Percentiles rank a stretch among this genome's conserved stretches.
Evolutionary conservation across 306 rosid genomes (phyloP).

Genomic region (Fagus sylvatica): DNA sequence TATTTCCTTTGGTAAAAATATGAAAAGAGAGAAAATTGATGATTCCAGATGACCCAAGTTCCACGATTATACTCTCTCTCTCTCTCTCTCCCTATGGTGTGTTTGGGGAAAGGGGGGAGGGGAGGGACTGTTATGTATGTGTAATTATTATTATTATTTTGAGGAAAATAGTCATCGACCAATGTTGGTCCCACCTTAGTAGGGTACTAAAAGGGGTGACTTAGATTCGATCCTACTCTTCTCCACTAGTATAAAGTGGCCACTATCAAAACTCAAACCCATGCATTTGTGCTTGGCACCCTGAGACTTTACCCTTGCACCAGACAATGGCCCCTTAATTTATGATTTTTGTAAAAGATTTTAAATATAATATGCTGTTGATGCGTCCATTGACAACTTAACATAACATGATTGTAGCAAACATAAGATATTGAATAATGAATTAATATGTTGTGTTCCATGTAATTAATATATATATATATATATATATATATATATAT

Average conservation of each 20-base stretch:
- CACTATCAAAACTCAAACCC: neutral
- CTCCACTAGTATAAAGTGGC: neutral
- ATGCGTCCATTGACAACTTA: neutral
- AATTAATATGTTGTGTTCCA: neutral
- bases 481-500: neutral
- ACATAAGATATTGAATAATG: neutral
- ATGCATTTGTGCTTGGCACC: neutral
- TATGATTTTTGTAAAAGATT: neutral
- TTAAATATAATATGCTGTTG: neutral
- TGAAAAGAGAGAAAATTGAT: neutral
- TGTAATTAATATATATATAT: neutral
- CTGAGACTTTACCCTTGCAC: neutral
- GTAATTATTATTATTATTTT: too few species aligned
- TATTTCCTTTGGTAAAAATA: neutral
- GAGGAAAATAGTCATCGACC: too few species aligned
- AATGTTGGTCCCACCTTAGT: too few species aligned
- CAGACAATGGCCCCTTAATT: neutral
- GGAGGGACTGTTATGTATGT: too few species aligned
- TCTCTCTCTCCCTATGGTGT: too few species aligned
- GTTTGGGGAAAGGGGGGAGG: too few species aligned
- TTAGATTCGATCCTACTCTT: neutral
- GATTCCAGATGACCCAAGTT: neutral
- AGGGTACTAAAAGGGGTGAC: neutral
- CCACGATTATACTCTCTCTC: neutral
- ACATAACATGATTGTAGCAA: neutral